Evolutionary conservation across 1,284 basidiomycete species (phyloP).

Genomic region (Tausonia pullulans): DNA sequence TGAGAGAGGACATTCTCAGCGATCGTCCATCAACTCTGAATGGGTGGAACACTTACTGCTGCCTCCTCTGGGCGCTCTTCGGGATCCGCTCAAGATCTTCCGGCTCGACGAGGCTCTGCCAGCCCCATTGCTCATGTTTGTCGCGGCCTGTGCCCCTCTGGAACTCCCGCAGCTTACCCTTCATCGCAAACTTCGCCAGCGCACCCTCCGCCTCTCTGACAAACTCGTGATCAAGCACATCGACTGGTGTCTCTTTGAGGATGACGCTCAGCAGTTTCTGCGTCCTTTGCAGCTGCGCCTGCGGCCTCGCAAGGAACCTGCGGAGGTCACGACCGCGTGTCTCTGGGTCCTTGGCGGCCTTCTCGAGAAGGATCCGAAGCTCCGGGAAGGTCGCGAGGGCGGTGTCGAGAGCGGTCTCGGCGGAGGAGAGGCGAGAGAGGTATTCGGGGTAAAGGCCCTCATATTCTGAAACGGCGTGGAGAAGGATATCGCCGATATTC

Average conservation of each 20-base stretch:
- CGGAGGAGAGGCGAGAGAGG: slow-evolving; percentile 70
- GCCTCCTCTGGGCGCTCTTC: slow-evolving; percentile 70
- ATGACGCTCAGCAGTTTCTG: slow-evolving; percentile 78
- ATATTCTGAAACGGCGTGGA: slow-evolving; percentile 81
- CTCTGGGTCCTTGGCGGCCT: slow-evolving; percentile 54
- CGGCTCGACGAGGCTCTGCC: slow-evolving; percentile 70
- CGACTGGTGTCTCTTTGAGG: slow-evolving; percentile 60
- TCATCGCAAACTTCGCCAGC: slow-evolving; percentile 62
- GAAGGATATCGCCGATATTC: slow-evolving; percentile 79
- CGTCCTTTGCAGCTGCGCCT: slow-evolving; percentile 59
- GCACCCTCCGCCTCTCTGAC: slow-evolving; percentile 60
- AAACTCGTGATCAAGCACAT: slow-evolving; percentile 70
- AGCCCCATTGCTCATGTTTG: slow-evolving; percentile 46
- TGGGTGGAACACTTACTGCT: slow-evolving; percentile 51
- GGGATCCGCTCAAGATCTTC: slow-evolving; percentile 53
- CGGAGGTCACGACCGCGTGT: slow-evolving; percentile 72
- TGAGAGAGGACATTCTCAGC: slow-evolving; percentile 26
- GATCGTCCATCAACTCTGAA: background rate
- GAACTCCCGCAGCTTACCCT: slow-evolving; percentile 70
- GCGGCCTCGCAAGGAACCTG: slow-evolving; percentile 70
- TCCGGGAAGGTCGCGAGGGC: slow-evolving; percentile 71
- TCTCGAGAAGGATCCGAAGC: slow-evolving; percentile 77
- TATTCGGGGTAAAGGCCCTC: slow-evolving; percentile 74
- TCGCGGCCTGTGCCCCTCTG: slow-evolving; percentile 74
- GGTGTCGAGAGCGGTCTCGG: slow-evolving; percentile 73